Percentiles rank a stretch among this genome's conserved stretches.
These are phyloP conservation scores for Clathrospora elynae DNA, from an alignment of 2,329 filamentous ascomycete genomes.

Conservation along the genomic window DNA sequence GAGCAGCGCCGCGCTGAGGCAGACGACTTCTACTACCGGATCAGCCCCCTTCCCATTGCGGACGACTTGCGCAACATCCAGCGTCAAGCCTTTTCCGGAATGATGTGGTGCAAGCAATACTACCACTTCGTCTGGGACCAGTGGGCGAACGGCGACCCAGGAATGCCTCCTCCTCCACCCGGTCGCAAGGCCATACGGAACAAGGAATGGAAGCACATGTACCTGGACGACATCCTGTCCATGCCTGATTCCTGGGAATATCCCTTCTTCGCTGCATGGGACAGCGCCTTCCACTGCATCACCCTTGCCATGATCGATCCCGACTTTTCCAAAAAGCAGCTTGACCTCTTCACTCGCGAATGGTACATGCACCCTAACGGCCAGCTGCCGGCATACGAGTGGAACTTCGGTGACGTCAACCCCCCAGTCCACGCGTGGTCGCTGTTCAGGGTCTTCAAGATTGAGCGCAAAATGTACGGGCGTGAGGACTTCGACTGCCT, in stretches of 20 bases:
- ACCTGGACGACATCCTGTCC: slow-evolving; percentile 91
- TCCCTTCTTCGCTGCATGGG: slow-evolving; percentile 97
- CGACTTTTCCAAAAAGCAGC: slow-evolving; percentile 96
- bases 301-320: slow-evolving; percentile 96
- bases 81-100: slow-evolving; percentile 89
- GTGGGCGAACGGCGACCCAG: slow-evolving; percentile 93
- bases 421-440: slow-evolving; percentile 97
- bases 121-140: slow-evolving; percentile 98
- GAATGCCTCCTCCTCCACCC: slow-evolving; percentile 82
- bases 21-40: slow-evolving; percentile 92
- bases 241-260: slow-evolving; percentile 99
- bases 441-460: slow-evolving; percentile 95
- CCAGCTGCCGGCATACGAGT: slow-evolving; percentile 90
- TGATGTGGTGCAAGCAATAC: slow-evolving; percentile 98
- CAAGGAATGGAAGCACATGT: slow-evolving; percentile 88
- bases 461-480: slow-evolving; percentile 96
- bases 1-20: slow-evolving; percentile 86
- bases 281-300: slow-evolving; percentile 96
- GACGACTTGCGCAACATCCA: slow-evolving; percentile 95
- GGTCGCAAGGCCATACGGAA: slow-evolving; percentile 82
- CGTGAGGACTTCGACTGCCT: slow-evolving; percentile 93
- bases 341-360: slow-evolving; percentile 92
- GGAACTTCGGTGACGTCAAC: slow-evolving; percentile 98
- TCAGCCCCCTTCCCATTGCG: slow-evolving; percentile 90
- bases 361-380: slow-evolving; percentile 99